Evolutionary conservation across 2,329 filamentous ascomycete species (phyloP).

Genomic region (Colletotrichum sp.): DNA sequence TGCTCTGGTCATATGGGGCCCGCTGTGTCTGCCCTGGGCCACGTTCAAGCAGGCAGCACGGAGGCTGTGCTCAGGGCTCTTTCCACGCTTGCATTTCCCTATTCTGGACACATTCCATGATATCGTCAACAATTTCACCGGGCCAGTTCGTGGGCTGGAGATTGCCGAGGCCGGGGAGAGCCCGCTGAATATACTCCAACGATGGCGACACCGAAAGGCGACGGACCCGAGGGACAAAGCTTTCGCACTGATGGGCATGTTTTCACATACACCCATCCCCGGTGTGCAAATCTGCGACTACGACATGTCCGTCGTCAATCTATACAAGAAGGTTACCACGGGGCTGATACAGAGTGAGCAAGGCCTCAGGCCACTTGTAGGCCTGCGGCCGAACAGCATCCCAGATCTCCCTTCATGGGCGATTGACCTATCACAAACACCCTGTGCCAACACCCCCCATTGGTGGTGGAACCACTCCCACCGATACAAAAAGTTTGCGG

Average conservation of each 20-base stretch:
- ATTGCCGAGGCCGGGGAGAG: background rate
- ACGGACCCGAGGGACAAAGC: background rate
- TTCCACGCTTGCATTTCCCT: background rate
- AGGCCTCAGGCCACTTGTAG: background rate
- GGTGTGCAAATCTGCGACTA: background rate
- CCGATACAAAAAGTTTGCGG: background rate
- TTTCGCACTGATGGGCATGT: background rate
- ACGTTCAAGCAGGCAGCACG: background rate
- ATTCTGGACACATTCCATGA: background rate
- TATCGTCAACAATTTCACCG: background rate
- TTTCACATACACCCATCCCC: background rate
- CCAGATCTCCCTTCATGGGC: background rate
- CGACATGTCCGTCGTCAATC: background rate
- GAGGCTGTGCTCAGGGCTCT: background rate
- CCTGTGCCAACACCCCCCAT: background rate
- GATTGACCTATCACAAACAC: background rate
- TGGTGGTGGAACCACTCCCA: background rate
- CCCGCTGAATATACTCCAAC: background rate
- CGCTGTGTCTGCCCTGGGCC: background rate
- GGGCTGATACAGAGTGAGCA: background rate
- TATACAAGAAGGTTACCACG: background rate
- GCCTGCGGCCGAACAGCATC: background rate
- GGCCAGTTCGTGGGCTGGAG: background rate
- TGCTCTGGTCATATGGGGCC: background rate
- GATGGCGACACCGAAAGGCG: background rate